Conservation (phyloP, 2,329 filamentous ascomycete genomes). For the Botrytis fabae region DNA sequence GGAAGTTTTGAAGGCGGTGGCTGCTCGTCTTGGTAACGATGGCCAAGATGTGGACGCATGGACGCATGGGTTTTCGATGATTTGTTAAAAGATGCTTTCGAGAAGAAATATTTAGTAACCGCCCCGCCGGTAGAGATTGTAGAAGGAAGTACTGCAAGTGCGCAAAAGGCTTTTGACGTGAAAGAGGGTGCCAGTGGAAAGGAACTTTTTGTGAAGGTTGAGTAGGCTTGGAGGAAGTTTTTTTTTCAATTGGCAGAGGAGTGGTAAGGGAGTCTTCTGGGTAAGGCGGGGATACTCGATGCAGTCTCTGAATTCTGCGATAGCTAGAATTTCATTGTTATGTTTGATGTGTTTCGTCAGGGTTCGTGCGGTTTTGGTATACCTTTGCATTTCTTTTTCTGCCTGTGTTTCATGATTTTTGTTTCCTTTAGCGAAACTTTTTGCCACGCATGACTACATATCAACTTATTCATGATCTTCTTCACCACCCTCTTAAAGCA, state of each 20-base stretch:
- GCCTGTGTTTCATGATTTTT: not conserved
- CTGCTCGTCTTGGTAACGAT: constrained; percentile 2
- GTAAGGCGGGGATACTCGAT: too few species aligned
- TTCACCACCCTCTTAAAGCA: not conserved
- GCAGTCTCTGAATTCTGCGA: not conserved
- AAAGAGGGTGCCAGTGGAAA: constrained; percentile 31
- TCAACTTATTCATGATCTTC: not conserved
- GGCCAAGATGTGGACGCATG: constrained; percentile 23
- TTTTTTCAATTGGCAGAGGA: not conserved
- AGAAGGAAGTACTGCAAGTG: constrained; percentile 24
- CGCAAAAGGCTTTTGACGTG: constrained; percentile 25
- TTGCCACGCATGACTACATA: not conserved
- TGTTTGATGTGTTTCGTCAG: not conserved
- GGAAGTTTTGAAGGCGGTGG: constrained; percentile 20
- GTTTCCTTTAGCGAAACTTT: not conserved
- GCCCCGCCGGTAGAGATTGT: constrained; percentile 28
- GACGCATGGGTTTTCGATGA: constrained; percentile 29
- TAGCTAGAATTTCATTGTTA: not conserved
- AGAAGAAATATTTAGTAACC: constrained; percentile 24
- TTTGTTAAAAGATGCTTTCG: constrained; percentile 25
- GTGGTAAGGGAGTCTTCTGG: not conserved
- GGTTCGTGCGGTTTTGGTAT: not conserved
- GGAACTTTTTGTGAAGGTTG: constrained; percentile 28
- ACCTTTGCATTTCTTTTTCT: not conserved
- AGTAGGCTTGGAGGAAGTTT: not conserved